Evolutionary conservation across 306 rosid species (phyloP), one percentile per base, ranked within the genome.

Genomic region (Luffa acutangula): DNA sequence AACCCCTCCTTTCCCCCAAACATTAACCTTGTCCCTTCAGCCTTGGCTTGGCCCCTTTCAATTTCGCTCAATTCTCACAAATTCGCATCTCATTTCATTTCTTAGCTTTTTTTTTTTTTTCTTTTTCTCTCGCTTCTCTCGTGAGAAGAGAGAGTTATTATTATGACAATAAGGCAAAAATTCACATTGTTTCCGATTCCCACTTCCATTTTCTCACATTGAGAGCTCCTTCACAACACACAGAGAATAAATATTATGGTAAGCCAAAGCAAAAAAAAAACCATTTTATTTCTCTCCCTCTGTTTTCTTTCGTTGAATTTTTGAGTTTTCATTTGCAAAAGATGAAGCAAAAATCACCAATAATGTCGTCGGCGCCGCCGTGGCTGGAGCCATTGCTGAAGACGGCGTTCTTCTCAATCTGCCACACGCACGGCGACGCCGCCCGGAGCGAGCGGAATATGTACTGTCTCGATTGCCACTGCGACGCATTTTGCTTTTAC

Each of bases 361-460:
- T 3, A 25, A 90, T 87, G 94, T 43, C 86, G 94, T 43, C 86
- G 90, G 93, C 87, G 53, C 99, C 99, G 17, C 91, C 93, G 72
- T 95, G 99, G 99, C 88, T 95, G 1, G 97, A 93, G 84, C 85
- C 89, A 73, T 67, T 95, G 66, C 86, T 95, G 2, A 85, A 57
- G 15, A 79, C 99, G 46, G 58, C 97, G 0, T 95, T 93, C 65
- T 95, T 95, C 94, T 85, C 85, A 20, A 85, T 87, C 4, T 95
- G 99, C 79, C 87, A 87, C 45, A 86, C 86, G 69, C 99, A 95
- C 43, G 85, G 93, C 9, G 94, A 90, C 78, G 90, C 92, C 2
- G 90, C 96, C 0, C 80, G 97, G 48, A 91, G 92, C 36, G 99
- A 95, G 56, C 87, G 97, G 80, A 95, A 95, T 83, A 95, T 95